Evolutionary conservation across 805 yeast genomes (phyloP), one percentile per base, ranked within the genome.

Genomic region (Pichia exigua): DNA sequence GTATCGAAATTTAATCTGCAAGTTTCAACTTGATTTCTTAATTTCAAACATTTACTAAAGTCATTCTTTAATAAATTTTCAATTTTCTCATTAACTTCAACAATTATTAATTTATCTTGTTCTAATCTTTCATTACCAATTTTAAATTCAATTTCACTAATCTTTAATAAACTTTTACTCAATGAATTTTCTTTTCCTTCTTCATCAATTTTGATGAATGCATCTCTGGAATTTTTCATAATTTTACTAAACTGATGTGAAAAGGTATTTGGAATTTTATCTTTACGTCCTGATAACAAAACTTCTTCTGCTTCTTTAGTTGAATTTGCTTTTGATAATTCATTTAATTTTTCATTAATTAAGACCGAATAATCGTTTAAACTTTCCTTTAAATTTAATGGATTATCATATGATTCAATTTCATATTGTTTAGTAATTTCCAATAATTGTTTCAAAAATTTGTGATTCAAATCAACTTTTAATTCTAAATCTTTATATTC

Each of bases 381-480:
- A 44, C 86, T 79, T 59, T 87, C 92, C 55, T 77, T 76, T 56
- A 86, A 67, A 64, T 84, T 84, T 49, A 94, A 92, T 26, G 95
- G 95, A 61, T 85, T 86, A 65, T 87, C 95, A 64, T 87, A 87
- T 46, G 86, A 78, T 59, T 84, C 85, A 55, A 84, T 79, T 61
- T 78, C 88, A 62, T 80, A 87, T 42, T 90, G 87, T 47, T 72
- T 73, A 7, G 84, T 75, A 49, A 79, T 76, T 5, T 69, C 57
- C n/a, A 78, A 59, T 13, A 77, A 61, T 60, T 75, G 74, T 58
- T 73, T 80, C 68, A 83, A 82, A 53, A 82, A 77, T 47, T 73
- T 73, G 64, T 80, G 79, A 58, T 85, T 70, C 48, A 79, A 73
- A 64, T 85, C 92, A 53, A 83, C 82, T 50, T 78, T 78, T 54